Percentiles rank a stretch among this genome's conserved stretches.
Conservation (phyloP, 2,329 filamentous ascomycete genomes). For the Verticillium tricorpus region DNA sequence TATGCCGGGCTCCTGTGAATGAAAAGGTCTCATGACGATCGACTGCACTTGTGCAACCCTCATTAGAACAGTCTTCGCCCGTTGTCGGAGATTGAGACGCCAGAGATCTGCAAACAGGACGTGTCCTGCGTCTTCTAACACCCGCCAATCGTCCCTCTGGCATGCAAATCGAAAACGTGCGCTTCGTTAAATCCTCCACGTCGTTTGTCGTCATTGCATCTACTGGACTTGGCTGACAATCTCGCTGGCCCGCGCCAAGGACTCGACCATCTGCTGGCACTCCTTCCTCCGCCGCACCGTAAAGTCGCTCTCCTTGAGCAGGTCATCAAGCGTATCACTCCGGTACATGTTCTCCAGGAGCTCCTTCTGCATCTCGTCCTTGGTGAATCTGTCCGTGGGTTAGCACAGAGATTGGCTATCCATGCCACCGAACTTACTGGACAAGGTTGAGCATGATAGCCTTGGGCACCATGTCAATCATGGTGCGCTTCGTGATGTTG, state of each 20-base stretch:
- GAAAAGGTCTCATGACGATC: not conserved
- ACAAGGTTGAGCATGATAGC: conserved; percentile 98
- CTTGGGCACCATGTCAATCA: conserved; percentile 99
- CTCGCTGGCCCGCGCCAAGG: conserved; percentile 81
- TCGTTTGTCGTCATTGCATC: conserved; percentile 6
- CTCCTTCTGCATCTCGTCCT: conserved; percentile 98
- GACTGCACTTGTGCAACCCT: not conserved
- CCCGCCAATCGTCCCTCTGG: not conserved
- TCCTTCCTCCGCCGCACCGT: conserved; percentile 93
- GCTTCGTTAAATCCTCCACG: not conserved
- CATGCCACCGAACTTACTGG: conserved; percentile 60
- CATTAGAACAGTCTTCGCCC: not conserved
- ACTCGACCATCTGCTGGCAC: conserved; percentile 99
- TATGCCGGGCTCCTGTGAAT: not conserved
- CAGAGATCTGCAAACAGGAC: not conserved
- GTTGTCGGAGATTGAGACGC: not conserved
- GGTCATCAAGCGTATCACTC: conserved; percentile 80
- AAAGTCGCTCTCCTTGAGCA: conserved; percentile 98
- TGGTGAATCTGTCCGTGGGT: conserved; percentile 47
- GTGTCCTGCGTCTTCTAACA: not conserved
- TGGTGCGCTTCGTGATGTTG: conserved; percentile 95
- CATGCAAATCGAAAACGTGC: not conserved
- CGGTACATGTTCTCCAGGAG: conserved; percentile 97
- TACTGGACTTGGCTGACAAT: conserved; percentile 82
- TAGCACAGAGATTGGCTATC: not conserved